Percentiles rank a stretch among this genome's conserved stretches.
Evolutionary conservation across 495 filamentous ascomycete genomes (phyloP).

Genomic region (Penicillium ochrochloron): DNA sequence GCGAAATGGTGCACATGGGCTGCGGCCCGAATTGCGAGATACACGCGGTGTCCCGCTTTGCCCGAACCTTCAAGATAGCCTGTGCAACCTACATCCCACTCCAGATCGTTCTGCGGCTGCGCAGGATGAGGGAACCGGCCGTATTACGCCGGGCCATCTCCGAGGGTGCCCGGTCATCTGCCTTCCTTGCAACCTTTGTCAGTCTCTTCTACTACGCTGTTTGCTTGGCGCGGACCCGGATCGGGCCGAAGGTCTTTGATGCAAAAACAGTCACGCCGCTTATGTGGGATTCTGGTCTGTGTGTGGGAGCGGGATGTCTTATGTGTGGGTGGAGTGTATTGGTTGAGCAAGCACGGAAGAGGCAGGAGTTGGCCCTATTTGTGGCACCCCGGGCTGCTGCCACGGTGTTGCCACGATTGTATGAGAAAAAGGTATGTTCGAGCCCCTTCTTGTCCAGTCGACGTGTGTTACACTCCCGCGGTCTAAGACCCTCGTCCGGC

Average conservation of each 20-base stretch:
- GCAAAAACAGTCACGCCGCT: conserved; percentile 55
- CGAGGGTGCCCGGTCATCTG: conserved; percentile 72
- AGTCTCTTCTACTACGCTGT: conserved; percentile 86
- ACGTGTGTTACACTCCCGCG: conserved; percentile 32
- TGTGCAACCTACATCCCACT: conserved; percentile 82
- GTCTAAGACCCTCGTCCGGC: conserved; percentile 13
- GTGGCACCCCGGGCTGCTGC: conserved; percentile 84
- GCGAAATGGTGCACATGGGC: conserved; percentile 87
- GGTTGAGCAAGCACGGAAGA: conserved; percentile 67
- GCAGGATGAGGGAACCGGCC: conserved; percentile 51
- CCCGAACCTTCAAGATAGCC: conserved; percentile 72
- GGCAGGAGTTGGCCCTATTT: conserved; percentile 83
- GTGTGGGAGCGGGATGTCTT: conserved; percentile 74
- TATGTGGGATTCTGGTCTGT: conserved; percentile 72
- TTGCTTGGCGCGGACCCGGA: conserved; percentile 77
- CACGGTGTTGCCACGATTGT: conserved; percentile 74
- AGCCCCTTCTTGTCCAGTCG: conserved; percentile 19
- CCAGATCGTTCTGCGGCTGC: conserved; percentile 67
- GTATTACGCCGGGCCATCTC: conserved; percentile 53
- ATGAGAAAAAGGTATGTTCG: conserved; percentile 61
- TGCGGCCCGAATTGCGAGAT: conserved; percentile 75
- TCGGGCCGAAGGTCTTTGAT: conserved; percentile 73
- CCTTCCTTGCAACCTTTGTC: conserved; percentile 84
- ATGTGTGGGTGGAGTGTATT: conserved; percentile 87
- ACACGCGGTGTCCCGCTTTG: conserved; percentile 74